Evolutionary conservation across 345 rosid genomes (phyloP).

Genomic region (Angophora floribunda): DNA sequence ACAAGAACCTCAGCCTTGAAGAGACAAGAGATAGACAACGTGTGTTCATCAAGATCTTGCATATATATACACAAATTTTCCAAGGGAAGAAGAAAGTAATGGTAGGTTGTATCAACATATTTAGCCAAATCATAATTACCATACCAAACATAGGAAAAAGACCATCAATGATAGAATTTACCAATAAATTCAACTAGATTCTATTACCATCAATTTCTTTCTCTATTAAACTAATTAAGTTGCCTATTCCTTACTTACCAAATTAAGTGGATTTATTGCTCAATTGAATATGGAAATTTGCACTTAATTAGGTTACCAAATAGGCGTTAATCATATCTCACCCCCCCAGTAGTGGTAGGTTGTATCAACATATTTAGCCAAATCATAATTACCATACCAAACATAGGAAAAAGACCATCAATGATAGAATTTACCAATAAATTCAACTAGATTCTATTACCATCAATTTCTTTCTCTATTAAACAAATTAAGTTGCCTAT

Average conservation of each 20-base stretch:
- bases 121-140: background rate
- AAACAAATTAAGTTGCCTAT: background rate
- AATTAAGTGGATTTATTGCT: background rate
- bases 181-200: background rate
- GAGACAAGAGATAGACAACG: background rate
- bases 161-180: background rate
- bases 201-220: background rate
- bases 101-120: background rate
- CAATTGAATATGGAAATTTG: background rate
- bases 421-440: background rate
- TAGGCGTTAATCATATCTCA: background rate
- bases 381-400: background rate
- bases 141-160: background rate
- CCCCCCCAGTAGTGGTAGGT: background rate
- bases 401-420: background rate
- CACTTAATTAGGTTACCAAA: background rate
- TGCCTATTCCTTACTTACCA: background rate
- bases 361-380: background rate
- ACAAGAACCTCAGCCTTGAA: background rate
- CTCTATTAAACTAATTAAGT: background rate
- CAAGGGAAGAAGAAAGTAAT: background rate
- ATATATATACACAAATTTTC: background rate
- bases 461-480: background rate
- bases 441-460: background rate
- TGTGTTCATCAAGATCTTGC: background rate